Base-by-base conservation (phyloP, 345 rosid genomes). In the Kernera saxatilis region DNA sequence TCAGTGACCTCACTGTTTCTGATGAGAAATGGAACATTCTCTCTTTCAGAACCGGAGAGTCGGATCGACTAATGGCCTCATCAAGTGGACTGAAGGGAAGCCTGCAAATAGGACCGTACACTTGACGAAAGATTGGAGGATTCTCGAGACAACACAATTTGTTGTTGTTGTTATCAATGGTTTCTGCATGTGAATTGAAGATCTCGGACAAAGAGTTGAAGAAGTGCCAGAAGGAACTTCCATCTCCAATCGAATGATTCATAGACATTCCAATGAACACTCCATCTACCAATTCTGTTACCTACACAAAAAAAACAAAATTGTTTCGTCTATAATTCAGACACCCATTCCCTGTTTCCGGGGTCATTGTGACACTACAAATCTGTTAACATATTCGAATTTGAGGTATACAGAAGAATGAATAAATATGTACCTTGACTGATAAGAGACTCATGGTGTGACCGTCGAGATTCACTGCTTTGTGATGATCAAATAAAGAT, bases 151-250 rank as follows among this genome's bases (percentile, higher is more conserved):
- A 46, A 12, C 41, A 8, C 63, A 53, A 18, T 0, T 4, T 18
- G 27, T 50, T 57, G 22, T 35, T 6, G 2, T 5, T 51, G 3
- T 30, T 40, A 6, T 4, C 4, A 1, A 12, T 15, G 6, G 45
- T 17, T 22, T 58, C 83, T 35, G 70, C 81, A 8, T 68, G 72
- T 2, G 83, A 68, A 62, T 41, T 89, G 68, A 85, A 88, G 51
- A 84, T 86, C 33, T 93, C 87, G 0, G 96, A 90, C 72, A 75
- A 87, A 0, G 84, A 68, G 58, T 77, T 88, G 54, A 93, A 80
- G 79, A 90, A 88, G 43, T 84, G 78, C 98, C 92, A 90, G 41
- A 70, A 90, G 17, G 93, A 84, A 12, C 78, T 36, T 11, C 97
- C 93, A 73, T 93, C 93, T 1, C 74, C 92, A n/a, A 93, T 4